Base-by-base conservation (phyloP, 139 green algal species). In the Haematococcus lacustris region DNA sequence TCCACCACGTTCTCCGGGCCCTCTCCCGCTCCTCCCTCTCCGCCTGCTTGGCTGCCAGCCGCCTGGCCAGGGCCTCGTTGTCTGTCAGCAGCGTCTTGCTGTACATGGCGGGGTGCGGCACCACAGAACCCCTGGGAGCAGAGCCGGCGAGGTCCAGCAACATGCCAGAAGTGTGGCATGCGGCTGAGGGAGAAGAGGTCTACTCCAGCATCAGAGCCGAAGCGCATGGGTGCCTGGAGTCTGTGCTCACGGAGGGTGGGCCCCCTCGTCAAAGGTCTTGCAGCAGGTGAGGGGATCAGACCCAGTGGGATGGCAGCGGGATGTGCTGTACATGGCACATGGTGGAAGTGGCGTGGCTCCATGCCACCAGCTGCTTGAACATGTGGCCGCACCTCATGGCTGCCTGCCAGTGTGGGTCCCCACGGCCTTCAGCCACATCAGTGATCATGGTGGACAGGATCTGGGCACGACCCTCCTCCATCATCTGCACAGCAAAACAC, bases 11-110 rank as follows among this genome's bases (percentile, higher is more conserved):
- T n/a, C n/a, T n/a, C n/a, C n/a, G n/a, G n/a, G n/a, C n/a, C n/a
- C n/a, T n/a, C n/a, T n/a, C n/a, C n/a, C n/a, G n/a, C n/a, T n/a
- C n/a, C n/a, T n/a, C n/a, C n/a, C n/a, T n/a, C n/a, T n/a, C n/a
- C n/a, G n/a, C n/a, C n/a, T n/a, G n/a, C n/a, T n/a, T n/a, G n/a
- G 43, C 43, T 53, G 43, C 43, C 43, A 28, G 9, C 9, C 23
- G 23, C 9, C 53, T 21, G 37, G 63, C 63, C 63, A 69, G 63
- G 3, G 63, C 63, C 43, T 72, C 67, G 6, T 68, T 69, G 60
- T 84, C 79, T 28, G 71, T n/a, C 0, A 39, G 62, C 41, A 75
- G 60, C 37, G 79, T 84, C 51, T 81, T 84, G 68, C 62, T 84
- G 62, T 81, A 74, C 1, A 53, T 28, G 0, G 47, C 23, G 1